Percentiles rank a stretch among this genome's conserved stretches.
Evolutionary conservation across 2,329 filamentous ascomycete genomes (phyloP).

Genomic region (Pseudogymnoascus sp.): DNA sequence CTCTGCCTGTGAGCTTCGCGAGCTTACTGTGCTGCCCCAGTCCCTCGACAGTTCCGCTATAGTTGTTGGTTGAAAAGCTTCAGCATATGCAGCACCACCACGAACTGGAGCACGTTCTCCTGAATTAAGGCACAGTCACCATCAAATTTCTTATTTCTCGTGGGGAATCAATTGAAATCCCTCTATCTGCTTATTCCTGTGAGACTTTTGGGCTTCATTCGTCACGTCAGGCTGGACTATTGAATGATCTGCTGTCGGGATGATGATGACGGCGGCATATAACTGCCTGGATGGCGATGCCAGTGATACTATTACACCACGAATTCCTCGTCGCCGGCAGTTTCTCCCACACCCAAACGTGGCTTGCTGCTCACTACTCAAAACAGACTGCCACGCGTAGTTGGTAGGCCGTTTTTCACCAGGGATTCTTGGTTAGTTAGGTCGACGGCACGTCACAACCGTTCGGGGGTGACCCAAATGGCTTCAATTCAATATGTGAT

Average conservation of each 20-base stretch:
- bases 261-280: neutral
- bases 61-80: neutral
- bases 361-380: neutral
- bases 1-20: neutral
- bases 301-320: neutral
- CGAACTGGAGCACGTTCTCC: neutral
- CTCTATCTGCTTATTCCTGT: neutral
- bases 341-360: neutral
- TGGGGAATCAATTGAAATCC: neutral
- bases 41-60: neutral
- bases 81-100: neutral
- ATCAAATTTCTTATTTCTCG: slow-evolving; percentile 2
- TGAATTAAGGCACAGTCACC: neutral
- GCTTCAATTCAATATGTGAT: neutral
- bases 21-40: neutral
- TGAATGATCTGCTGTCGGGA: neutral
- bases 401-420: neutral
- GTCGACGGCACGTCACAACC: neutral
- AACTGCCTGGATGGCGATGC: neutral
- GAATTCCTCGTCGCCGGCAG: neutral
- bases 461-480: neutral
- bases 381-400: neutral
- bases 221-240: neutral
- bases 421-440: neutral
- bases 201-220: neutral